These are phyloP conservation scores for Sugiyamaella sp. DNA, from an alignment of 1,139 yeast species.

Conservation along the genomic window DNA sequence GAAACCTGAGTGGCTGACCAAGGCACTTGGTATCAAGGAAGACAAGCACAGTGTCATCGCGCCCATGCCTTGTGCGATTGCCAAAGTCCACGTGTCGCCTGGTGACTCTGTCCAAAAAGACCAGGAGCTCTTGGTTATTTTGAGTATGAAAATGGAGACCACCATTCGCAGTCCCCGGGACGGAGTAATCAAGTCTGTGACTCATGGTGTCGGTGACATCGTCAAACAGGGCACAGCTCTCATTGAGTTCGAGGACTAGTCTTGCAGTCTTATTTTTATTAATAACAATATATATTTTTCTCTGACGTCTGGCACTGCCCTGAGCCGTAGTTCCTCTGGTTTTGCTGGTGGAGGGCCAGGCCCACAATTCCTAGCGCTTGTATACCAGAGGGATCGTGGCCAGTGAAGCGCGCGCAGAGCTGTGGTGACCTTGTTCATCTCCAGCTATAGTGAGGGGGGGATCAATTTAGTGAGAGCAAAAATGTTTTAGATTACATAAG, in stretches of 20 bases:
- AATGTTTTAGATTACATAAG: conserved; percentile 21
- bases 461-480: neutral
- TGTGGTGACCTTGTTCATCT: no score
- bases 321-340: no score
- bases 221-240: conserved; percentile 42
- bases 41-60: conserved; percentile 39
- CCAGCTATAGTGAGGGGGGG: no score
- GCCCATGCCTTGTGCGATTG: conserved; percentile 45
- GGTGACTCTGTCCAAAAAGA: conserved; percentile 43
- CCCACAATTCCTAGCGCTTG: no score
- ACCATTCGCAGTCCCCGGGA: conserved; percentile 41
- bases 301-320: no score
- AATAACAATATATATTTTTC: no score
- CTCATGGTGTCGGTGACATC: conserved; percentile 39
- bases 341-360: no score
- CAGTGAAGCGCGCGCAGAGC: no score
- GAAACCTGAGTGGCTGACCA: conserved; percentile 39
- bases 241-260: conserved; percentile 40
- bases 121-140: conserved; percentile 46
- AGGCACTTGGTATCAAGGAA: conserved; percentile 39
- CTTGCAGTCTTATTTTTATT: no score
- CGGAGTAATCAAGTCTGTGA: conserved; percentile 39
- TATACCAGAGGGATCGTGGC: no score
- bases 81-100: conserved; percentile 36
- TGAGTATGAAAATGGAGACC: conserved; percentile 55